These are phyloP conservation scores for Cymodocea nodosa DNA, from an alignment of 116 monocot genomes.

Conservation along the genomic window DNA sequence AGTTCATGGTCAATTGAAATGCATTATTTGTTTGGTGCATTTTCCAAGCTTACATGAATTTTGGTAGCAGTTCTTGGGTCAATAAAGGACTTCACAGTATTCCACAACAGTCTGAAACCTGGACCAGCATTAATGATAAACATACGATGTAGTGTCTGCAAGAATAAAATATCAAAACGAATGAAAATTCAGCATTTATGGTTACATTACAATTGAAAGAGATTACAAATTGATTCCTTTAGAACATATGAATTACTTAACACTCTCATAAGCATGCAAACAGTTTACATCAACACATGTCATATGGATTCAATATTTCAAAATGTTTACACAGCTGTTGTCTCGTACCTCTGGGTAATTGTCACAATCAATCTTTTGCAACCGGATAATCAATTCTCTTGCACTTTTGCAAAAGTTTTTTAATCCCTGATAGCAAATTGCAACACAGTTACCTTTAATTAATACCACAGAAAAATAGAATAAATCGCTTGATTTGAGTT, in stretches of 20 bases:
- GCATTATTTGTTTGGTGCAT: not conserved
- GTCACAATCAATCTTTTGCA: conserved; percentile 85
- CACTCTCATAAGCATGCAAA: not conserved
- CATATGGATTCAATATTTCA: too few species aligned
- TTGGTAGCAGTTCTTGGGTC: conserved; percentile 82
- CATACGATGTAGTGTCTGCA: conserved; percentile 65
- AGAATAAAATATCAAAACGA: not conserved
- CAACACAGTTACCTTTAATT: not conserved
- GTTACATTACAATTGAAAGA: not conserved
- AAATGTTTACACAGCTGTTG: too few species aligned
- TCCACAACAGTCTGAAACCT: conserved; percentile 79
- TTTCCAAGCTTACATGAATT: conserved; percentile 48
- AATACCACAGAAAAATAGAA: not conserved
- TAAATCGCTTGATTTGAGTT: not conserved
- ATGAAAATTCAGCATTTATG: too few species aligned
- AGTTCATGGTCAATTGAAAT: not conserved
- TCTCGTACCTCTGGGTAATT: conserved; percentile 87
- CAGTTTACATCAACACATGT: not conserved
- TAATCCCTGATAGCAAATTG: conserved; percentile 35
- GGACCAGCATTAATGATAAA: conserved; percentile 91
- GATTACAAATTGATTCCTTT: not conserved
- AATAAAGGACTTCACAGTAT: conserved; percentile 75
- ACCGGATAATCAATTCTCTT: conserved; percentile 56
- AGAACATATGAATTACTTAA: too few species aligned
- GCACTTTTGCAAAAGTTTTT: conserved; percentile 92